A percentile compares a stretch with the other conserved stretches of the same genome.
Conservation (phyloP, 2,329 filamentous ascomycete genomes). For the Epicoccum sorghinum region DNA sequence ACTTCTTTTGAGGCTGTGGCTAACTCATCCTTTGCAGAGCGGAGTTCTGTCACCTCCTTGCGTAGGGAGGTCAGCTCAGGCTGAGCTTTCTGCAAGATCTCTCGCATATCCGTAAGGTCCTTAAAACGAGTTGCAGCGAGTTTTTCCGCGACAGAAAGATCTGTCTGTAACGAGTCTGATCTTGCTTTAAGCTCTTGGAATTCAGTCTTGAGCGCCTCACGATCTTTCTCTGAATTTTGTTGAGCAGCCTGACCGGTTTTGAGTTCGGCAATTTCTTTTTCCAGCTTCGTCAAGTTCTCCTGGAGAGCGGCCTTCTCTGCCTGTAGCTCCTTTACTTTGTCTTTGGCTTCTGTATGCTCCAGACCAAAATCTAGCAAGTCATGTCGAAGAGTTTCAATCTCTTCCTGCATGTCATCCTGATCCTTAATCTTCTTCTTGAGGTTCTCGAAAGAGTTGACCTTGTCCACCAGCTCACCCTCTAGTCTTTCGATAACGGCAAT, state of each 20-base stretch:
- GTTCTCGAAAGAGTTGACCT: conserved; percentile 74
- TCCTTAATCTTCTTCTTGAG: conserved; percentile 75
- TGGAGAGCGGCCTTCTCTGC: conserved; percentile 71
- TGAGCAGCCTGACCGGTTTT: conserved; percentile 55
- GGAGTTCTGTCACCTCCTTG: conserved; percentile 76
- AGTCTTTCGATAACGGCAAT: conserved; percentile 41
- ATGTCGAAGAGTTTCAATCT: conserved; percentile 83
- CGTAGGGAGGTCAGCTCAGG: conserved; percentile 82
- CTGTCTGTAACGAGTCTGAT: conserved; percentile 74
- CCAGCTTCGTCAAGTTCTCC: conserved; percentile 68
- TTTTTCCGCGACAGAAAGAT: conserved; percentile 84
- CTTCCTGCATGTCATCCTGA: conserved; percentile 77
- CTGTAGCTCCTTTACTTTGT: conserved; percentile 72
- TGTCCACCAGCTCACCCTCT: conserved; percentile 50
- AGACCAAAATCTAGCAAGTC: conserved; percentile 79
- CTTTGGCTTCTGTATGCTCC: conserved; percentile 82
- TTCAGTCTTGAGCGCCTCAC: conserved; percentile 65
- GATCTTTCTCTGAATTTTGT: conserved; percentile 58
- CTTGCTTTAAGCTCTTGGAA: conserved; percentile 75
- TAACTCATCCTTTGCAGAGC: conserved; percentile 76
- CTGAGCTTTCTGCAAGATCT: conserved; percentile 82
- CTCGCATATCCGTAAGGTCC: conserved; percentile 79
- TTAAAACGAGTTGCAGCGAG: conserved; percentile 87
- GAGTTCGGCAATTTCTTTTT: conserved; percentile 70
- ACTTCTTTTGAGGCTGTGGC: conserved; percentile 67